Evolutionary conservation across 2,329 filamentous ascomycete genomes (phyloP), one percentile per base, ranked within the genome.

Genomic region (Fusarium papillatum): DNA sequence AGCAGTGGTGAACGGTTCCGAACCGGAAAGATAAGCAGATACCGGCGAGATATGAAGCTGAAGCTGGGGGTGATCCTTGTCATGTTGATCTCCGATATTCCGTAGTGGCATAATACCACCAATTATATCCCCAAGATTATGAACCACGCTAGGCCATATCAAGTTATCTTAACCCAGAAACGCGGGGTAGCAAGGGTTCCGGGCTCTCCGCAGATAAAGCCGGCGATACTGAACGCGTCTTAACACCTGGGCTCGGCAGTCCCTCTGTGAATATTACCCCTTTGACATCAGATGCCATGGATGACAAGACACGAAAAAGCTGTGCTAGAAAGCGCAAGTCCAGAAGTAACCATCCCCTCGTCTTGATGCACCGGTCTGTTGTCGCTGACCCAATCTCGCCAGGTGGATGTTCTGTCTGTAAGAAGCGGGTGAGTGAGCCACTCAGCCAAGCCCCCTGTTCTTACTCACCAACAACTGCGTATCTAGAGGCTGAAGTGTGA

Each of bases 401-500:
- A 75, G 72, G 57, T 24, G 69, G 73, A 34, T 76, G 69, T n/a
- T 53, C 65, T 7, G 69, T 61, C 5, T 76, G 72, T 41, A 76
- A 76, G 48, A 55, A 46, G 24, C 70, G 72, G 5, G 72, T 75
- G 48, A 46, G 72, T 62, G n/a, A 22, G 11, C 19, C 6, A 9
- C 4, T 19, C 22, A 17, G 4, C 10, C n/a, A 7, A n/a, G 11
- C 10, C 26, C 46, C 29, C 10, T 29, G 11, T 16, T 0, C 8
- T 34, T 36, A 13, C 72, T 70, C 9, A 75, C 17, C 14, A 17
- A 7, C 1, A 24, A 7, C 29, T 29, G 29, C 5, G 19, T 4
- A 22, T 7, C 4, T 22, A 78, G 72, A 70, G 65, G 4, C 19
- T 78, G 16, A 78, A 78, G 61, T 78, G 76, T 6, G 76, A 78